These are phyloP conservation scores for Coemansia sp. DNA, from an alignment of 371 early-diverging fungal genomes.

Conservation along the genomic window DNA sequence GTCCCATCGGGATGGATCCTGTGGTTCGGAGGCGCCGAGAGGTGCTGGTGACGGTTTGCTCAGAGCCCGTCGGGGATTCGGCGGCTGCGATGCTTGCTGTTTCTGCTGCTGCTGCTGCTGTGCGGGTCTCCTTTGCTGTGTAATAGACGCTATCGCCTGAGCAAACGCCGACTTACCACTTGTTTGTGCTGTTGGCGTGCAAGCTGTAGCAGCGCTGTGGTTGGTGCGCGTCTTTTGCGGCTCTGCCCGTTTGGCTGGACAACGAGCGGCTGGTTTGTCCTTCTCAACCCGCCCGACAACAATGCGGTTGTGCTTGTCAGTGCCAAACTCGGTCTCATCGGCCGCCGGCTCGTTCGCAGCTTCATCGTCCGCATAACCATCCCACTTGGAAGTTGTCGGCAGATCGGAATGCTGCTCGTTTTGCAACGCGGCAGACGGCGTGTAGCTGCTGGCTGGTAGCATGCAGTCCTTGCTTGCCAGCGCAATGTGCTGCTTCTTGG, in stretches of 20 bases:
- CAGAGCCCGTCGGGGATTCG: not conserved
- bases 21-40: too few species aligned
- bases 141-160: too few species aligned
- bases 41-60: too few species aligned
- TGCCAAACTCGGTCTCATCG: not conserved
- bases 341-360: not conserved
- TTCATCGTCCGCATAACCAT: constrained; percentile 7
- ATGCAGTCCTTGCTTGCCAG: not conserved
- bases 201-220: not conserved
- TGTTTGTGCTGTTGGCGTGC: not conserved
- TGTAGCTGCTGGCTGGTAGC: not conserved
- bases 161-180: too few species aligned
- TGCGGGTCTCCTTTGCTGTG: too few species aligned
- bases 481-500: constrained; percentile 1
- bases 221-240: not conserved
- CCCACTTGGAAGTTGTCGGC: constrained; percentile 20
- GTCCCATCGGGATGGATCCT: constrained; percentile 7
- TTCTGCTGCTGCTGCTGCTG: too few species aligned
- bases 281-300: constrained; percentile 10
- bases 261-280: not conserved
- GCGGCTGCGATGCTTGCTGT: too few species aligned
- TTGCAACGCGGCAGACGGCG: too few species aligned
- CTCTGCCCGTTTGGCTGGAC: not conserved
- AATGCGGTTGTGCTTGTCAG: constrained; percentile 17
- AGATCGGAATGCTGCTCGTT: not conserved